Evolutionary conservation across 768 basidiomycete genomes (phyloP).

Genomic region (Mrakia gelida): DNA sequence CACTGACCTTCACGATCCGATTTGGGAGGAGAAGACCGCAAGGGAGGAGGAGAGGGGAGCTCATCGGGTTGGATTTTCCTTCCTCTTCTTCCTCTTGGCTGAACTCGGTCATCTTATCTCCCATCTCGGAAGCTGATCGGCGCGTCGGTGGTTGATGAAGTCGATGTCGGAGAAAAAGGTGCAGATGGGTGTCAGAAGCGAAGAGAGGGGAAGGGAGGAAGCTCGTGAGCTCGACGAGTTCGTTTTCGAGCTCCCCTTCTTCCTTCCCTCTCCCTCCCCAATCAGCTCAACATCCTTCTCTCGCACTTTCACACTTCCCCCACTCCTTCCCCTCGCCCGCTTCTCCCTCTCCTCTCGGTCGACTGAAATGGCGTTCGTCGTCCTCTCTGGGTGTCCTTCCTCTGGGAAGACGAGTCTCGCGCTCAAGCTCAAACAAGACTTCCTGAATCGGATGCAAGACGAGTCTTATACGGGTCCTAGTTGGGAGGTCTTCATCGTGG

Average conservation of each 20-base stretch:
- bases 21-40: constrained; percentile 44
- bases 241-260: neutral
- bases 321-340: neutral
- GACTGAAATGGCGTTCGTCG: constrained; percentile 82
- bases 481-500: constrained; percentile 55
- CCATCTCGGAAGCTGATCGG: neutral
- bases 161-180: constrained; percentile 14
- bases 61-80: neutral
- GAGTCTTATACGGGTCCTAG: constrained; percentile 55
- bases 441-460: constrained; percentile 55
- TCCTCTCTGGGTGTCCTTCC: constrained; percentile 79
- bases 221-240: neutral
- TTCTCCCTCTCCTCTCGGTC: neutral
- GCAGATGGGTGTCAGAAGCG: neutral
- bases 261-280: neutral
- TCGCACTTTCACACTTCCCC: neutral
- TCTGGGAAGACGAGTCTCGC: constrained; percentile 81
- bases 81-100: neutral
- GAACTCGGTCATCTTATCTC: neutral
- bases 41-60: neutral
- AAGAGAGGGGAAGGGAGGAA: neutral
- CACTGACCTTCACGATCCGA: constrained; percentile 51
- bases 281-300: neutral
- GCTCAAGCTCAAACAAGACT: constrained; percentile 56
- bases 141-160: neutral